Conservation (phyloP, 768 basidiomycete genomes). For the Russula emetica region DNA sequence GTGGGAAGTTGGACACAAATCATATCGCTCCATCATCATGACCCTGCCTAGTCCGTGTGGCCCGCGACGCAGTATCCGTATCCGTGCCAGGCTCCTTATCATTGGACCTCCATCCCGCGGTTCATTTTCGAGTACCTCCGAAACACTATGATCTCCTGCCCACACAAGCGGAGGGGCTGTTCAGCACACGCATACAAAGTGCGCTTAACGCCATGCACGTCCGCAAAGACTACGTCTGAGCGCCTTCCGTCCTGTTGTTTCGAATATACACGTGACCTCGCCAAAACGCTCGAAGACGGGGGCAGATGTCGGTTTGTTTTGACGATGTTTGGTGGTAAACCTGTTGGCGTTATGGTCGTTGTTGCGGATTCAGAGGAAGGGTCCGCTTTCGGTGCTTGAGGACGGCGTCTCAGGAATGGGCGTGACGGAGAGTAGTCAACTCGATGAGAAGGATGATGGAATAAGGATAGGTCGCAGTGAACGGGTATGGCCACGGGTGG, state of each 20-base stretch:
- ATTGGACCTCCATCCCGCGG: no score
- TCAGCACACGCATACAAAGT: conserved; percentile 14
- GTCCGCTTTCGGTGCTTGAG: neutral
- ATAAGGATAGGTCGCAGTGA: conserved; percentile 11
- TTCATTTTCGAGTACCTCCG: neutral
- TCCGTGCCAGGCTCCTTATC: no score
- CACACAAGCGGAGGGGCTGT: neutral
- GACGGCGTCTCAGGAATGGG: neutral
- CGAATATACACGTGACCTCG: neutral
- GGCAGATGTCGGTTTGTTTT: conserved; percentile 5
- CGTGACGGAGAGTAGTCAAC: neutral
- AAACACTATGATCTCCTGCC: neutral
- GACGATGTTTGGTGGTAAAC: neutral
- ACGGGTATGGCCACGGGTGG: neutral
- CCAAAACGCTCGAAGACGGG: conserved; percentile 8
- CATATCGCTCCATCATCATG: no score
- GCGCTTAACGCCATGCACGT: neutral
- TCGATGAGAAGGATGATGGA: conserved; percentile 1
- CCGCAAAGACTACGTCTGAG: conserved; percentile 10
- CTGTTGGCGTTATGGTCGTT: neutral
- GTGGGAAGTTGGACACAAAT: conserved; percentile 13
- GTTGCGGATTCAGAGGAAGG: neutral
- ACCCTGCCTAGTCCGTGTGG: no score
- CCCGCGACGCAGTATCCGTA: no score
- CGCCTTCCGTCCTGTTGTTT: neutral